These are phyloP conservation scores for Debaryomycetaceae sp. DNA, from an alignment of 1,139 yeast species.

Conservation along the genomic window DNA sequence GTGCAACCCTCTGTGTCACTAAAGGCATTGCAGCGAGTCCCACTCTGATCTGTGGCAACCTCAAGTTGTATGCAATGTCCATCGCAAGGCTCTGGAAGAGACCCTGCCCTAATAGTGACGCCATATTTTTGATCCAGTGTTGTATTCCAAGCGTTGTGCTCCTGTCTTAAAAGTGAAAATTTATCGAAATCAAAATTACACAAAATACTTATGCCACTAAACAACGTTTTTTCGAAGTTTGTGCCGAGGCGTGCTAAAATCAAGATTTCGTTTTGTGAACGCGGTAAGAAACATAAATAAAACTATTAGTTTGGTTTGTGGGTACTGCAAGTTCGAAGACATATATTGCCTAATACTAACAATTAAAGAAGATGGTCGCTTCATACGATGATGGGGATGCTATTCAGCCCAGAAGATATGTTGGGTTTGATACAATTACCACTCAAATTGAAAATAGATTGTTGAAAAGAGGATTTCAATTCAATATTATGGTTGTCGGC, in stretches of 20 bases:
- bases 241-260: not conserved
- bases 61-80: not conserved
- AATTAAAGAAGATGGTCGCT: constrained; percentile 7
- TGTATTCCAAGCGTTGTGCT: no score
- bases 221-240: not conserved
- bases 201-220: not conserved
- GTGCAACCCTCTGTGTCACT: constrained; percentile 2
- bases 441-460: constrained; percentile 91
- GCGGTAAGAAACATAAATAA: not conserved
- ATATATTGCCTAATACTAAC: not conserved
- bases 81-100: not conserved
- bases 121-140: not conserved
- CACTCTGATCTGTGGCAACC: not conserved
- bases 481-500: constrained; percentile 92
- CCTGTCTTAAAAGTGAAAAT: not conserved
- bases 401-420: constrained; percentile 53
- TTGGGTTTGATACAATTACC: constrained; percentile 96
- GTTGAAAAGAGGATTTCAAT: constrained; percentile 89
- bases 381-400: constrained; percentile 7
- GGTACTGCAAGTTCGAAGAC: not conserved
- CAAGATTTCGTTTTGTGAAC: not conserved
- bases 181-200: not conserved
- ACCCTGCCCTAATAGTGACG: not conserved
- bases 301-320: not conserved
- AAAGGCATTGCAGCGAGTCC: not conserved